A percentile compares a stretch with the other conserved stretches of the same genome.
These are phyloP conservation scores for Fusarium penzigii DNA, from an alignment of 2,329 filamentous ascomycete species.

Conservation along the genomic window DNA sequence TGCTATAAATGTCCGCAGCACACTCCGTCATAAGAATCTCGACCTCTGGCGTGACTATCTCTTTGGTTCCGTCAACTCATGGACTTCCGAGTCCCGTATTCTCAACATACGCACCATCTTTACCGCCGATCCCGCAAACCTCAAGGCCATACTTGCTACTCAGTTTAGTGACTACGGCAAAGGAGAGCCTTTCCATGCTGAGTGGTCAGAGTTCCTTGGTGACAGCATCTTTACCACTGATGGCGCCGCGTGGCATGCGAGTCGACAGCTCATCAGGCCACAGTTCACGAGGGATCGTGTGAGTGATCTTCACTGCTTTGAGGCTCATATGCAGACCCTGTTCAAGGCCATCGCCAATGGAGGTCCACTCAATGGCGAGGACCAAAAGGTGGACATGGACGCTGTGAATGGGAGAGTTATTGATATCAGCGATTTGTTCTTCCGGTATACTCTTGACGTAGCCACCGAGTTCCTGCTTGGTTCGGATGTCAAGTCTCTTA, in stretches of 20 bases:
- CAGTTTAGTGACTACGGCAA: constrained; percentile 87
- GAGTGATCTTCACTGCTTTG: constrained; percentile 78
- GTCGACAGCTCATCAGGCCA: constrained; percentile 78
- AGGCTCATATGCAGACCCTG: constrained; percentile 74
- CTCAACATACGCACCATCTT: constrained; percentile 64
- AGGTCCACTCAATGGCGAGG: constrained; percentile 57
- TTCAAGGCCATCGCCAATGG: constrained; percentile 66
- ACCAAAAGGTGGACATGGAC: constrained; percentile 64
- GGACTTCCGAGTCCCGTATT: constrained; percentile 62
- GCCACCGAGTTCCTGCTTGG: constrained; percentile 87
- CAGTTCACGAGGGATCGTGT: constrained; percentile 87
- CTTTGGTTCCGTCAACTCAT: constrained; percentile 38
- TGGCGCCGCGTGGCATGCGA: constrained; percentile 74
- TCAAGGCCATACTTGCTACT: constrained; percentile 85
- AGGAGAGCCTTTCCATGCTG: constrained; percentile 70
- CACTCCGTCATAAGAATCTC: constrained; percentile 55
- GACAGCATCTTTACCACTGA: constrained; percentile 80
- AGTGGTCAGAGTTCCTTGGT: constrained; percentile 76
- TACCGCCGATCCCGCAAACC: constrained; percentile 83
- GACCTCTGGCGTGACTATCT: constrained; percentile 63
- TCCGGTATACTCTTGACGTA: constrained; percentile 81
- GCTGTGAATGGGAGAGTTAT: constrained; percentile 62
- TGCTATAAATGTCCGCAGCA: constrained; percentile 53
- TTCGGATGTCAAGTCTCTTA: constrained; percentile 66
- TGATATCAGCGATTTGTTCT: constrained; percentile 77